Conservation (phyloP, 352 stramenopile genomes). For the Globisporangium cylindrosporum region DNA sequence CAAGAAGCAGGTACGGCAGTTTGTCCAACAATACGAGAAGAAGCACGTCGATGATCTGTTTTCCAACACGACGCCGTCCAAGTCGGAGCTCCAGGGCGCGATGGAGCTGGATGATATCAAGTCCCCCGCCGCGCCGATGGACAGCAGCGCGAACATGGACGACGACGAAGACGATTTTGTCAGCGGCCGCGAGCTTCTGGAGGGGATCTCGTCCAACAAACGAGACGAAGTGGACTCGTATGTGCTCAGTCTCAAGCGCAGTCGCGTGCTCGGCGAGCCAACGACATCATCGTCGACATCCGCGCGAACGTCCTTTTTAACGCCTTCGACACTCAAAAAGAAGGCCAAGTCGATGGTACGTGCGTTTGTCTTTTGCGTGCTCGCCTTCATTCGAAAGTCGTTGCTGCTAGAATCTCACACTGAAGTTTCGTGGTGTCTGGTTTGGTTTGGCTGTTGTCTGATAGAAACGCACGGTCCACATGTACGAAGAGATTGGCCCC, state of each 20-base stretch:
- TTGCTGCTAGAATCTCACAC: background rate
- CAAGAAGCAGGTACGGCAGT: constrained; percentile 83
- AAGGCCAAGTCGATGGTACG: constrained; percentile 38
- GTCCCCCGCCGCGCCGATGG: constrained; percentile 27
- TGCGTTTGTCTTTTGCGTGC: constrained; percentile 4
- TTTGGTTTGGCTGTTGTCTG: constrained; percentile 7
- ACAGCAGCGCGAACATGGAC: constrained; percentile 22
- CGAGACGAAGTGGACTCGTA: constrained; percentile 80
- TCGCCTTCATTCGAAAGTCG: background rate
- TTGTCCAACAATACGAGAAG: constrained; percentile 72
- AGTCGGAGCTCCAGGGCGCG: constrained; percentile 27
- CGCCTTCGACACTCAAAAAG: constrained; percentile 20
- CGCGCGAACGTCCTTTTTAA: constrained; percentile 8
- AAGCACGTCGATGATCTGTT: constrained; percentile 76
- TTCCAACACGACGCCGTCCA: constrained; percentile 44
- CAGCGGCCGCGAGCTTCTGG: constrained; percentile 37
- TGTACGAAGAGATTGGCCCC: constrained; percentile 41
- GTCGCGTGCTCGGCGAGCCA: constrained; percentile 25
- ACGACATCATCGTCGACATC: background rate
- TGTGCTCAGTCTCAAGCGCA: constrained; percentile 59
- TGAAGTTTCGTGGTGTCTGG: background rate
- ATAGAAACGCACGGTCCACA: constrained; percentile 41
- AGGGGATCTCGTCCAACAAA: constrained; percentile 52
- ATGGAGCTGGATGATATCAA: constrained; percentile 48
- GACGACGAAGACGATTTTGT: constrained; percentile 44